Evolutionary conservation across 1,284 basidiomycete genomes (phyloP).

Genomic region (Rhodotorula sp.): DNA sequence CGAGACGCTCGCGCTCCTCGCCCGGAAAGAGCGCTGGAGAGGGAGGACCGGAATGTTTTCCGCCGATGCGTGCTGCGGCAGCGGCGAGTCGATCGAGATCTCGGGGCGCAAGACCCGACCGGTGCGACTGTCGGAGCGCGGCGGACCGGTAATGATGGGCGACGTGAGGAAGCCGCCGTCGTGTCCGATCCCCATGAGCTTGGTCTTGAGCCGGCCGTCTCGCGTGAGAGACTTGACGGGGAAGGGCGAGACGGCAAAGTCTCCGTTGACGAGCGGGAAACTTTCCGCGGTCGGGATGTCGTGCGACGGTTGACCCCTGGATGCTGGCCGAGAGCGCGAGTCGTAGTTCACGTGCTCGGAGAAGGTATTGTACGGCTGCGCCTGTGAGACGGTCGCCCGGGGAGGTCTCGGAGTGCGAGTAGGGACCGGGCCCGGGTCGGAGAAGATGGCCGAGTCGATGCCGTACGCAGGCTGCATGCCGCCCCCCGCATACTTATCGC

Average conservation of each 20-base stretch:
- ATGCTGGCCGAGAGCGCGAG: constrained; percentile 12
- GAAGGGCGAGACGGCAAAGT: constrained; percentile 13
- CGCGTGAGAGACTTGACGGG: constrained; percentile 15
- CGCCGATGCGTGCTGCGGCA: background rate
- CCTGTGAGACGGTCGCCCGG: constrained; percentile 3
- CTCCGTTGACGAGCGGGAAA: constrained; percentile 26
- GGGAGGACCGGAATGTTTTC: background rate
- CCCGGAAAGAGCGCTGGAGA: background rate
- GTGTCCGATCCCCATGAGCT: constrained; percentile 40
- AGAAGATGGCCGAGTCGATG: constrained; percentile 26
- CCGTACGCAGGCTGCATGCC: constrained; percentile 8
- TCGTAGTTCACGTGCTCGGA: constrained; percentile 13
- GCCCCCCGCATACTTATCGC: constrained; percentile 1
- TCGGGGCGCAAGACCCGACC: constrained; percentile 17
- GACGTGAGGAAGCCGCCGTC: constrained; percentile 42
- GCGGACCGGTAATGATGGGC: constrained; percentile 37
- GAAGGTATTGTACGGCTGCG: background rate
- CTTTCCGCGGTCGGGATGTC: constrained; percentile 1
- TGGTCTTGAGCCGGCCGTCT: constrained; percentile 41
- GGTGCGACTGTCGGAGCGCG: constrained; percentile 22
- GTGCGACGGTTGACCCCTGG: background rate
- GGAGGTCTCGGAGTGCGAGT: constrained; percentile 15
- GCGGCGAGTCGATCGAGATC: constrained; percentile 32
- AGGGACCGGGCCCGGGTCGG: constrained; percentile 19
- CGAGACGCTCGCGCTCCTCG: background rate